Base-by-base conservation (phyloP, 768 basidiomycete genomes). In the Pleurotus sapidus region DNA sequence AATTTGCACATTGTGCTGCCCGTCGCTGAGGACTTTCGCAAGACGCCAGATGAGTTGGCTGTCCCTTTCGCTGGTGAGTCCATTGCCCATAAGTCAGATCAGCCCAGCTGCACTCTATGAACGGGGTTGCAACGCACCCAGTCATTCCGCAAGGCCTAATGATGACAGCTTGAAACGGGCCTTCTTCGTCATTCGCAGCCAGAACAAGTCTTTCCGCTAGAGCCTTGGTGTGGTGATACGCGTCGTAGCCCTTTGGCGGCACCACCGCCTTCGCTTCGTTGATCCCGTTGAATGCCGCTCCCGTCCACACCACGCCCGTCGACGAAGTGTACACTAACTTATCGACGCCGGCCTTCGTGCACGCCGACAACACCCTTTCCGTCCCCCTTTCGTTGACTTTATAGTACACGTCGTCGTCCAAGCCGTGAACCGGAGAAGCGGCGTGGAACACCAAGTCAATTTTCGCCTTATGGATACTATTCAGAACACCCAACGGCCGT, bases 31-130 rank as follows among this genome's bases (percentile, higher is more conserved):
- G 2, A 81, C 87, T 30, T 81, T 72, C 63, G 81, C 78, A 46
- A 89, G 73, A 7, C 84, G 84, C 1, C 74, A 73, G 58, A 89
- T 78, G 61, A 80, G 72, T 59, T 90, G 89, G 5, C 83, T 77
- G 63, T 91, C 90, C 7, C 89, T 86, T 3, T 88, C 87, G 0
- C 87, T 88, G 14, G 63, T 8, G 20, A 20, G 20, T 20, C 46
- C 39, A 27, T 20, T 53, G 54, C n/a, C 7, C 25, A 24, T 5
- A n/a, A 38, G 12, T 23, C 30, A 23, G 23, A 25, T 15, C 27
- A 8, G 27, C 27, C 6, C 6, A 30, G 27, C 27, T 30, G 27
- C 1, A 30, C 27, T 30, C 6, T 5, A 30, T 30, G 27, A 30
- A 6, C 27, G 27, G 8, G 8, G 1, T 5, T 8, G 27, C 6